These are phyloP conservation scores for Rhizophagus sp. DNA, from an alignment of 192 early-diverging fungal species.

Conservation along the genomic window DNA sequence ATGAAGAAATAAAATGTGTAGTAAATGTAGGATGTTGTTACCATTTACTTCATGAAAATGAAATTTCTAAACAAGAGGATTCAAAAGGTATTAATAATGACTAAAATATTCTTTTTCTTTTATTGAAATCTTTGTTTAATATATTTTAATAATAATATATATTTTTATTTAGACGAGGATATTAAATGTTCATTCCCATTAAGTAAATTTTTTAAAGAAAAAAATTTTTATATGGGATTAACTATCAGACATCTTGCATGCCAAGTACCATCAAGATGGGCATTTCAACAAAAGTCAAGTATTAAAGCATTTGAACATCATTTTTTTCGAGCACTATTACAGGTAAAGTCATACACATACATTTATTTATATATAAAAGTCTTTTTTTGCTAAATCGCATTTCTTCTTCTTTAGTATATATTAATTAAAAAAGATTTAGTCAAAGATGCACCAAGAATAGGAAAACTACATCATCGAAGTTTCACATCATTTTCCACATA, in stretches of 20 bases:
- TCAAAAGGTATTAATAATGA: neutral
- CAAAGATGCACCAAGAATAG: slow-evolving; percentile 34
- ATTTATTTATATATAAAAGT: neutral
- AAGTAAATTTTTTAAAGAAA: slow-evolving; percentile 34
- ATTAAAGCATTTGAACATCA: slow-evolving; percentile 66
- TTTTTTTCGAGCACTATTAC: slow-evolving; percentile 76
- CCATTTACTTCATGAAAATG: slow-evolving; percentile 56
- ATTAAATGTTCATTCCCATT: slow-evolving; percentile 40
- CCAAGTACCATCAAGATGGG: slow-evolving; percentile 82
- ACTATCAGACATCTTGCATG: slow-evolving; percentile 74
- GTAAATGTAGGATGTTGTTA: slow-evolving; percentile 87
- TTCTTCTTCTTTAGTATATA: neutral
- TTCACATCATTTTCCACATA: slow-evolving; percentile 59
- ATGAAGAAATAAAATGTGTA: slow-evolving; percentile 49
- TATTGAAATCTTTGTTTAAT: neutral
- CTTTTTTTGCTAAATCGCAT: neutral
- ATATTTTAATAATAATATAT: neutral
- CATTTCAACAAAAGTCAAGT: slow-evolving; percentile 49
- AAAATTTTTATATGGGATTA: slow-evolving; percentile 49
- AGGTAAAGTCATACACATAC: slow-evolving; percentile 37
- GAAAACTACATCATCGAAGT: slow-evolving; percentile 55
- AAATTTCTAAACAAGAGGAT: neutral
- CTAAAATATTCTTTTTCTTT: neutral
- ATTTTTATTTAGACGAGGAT: neutral
- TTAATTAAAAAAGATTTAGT: neutral